phyloP scores from a whole-genome alignment of 2,329 filamentous ascomycete genomes.

The Paecilomyces sp. region DNA sequence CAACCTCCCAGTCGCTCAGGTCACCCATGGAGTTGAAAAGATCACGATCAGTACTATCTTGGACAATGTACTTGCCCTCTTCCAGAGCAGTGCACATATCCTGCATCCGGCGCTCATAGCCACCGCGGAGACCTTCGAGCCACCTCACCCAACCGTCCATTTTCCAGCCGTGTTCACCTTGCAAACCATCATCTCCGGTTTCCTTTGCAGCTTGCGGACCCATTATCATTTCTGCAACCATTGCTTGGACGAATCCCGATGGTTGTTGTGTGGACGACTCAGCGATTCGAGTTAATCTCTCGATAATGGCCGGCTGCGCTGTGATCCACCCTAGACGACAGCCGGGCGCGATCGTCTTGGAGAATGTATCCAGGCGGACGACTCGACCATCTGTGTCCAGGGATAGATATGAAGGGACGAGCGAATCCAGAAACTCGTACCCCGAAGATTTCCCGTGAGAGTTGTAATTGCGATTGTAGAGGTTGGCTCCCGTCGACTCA shows the following conservation, averaged over 20 bases:
- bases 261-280: constrained; percentile 77
- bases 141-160: constrained; percentile 83
- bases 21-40: constrained; percentile 29
- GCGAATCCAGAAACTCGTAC: constrained; percentile 71
- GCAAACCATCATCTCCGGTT: constrained; percentile 38
- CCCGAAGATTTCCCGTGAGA: constrained; percentile 51
- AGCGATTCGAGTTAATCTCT: constrained; percentile 65
- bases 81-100: constrained; percentile 70
- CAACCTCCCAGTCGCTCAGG: constrained; percentile 62
- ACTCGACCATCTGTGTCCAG: constrained; percentile 82
- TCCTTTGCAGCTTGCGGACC: constrained; percentile 55
- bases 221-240: constrained; percentile 71
- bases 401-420: constrained; percentile 74
- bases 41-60: constrained; percentile 39
- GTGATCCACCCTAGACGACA: constrained; percentile 89
- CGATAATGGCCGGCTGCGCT: constrained; percentile 68
- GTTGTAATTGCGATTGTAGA: constrained; percentile 33
- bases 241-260: constrained; percentile 79
- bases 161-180: constrained; percentile 61
- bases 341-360: constrained; percentile 84
- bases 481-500: constrained; percentile 18
- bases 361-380: constrained; percentile 85
- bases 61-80: constrained; percentile 57
- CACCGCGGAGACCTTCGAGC: constrained; percentile 75
- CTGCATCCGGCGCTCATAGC: constrained; percentile 80